phyloP scores from a whole-genome alignment of 805 yeast genomes.

The Ogataea henricii region DNA sequence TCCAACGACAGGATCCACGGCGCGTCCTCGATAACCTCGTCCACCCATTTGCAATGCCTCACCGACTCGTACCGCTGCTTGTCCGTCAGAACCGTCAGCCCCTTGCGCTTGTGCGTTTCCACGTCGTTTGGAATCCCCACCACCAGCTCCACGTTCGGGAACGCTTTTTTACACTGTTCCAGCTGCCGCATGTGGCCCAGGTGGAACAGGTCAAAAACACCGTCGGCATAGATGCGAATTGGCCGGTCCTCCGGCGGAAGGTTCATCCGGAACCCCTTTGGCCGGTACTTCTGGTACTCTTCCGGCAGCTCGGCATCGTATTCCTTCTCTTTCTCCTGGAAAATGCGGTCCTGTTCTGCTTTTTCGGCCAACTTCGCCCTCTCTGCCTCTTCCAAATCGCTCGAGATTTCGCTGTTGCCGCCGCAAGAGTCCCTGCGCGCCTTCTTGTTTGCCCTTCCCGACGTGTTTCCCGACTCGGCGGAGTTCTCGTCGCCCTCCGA shows the following conservation, averaged over 20 bases:
- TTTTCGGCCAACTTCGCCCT: conserved; percentile 17
- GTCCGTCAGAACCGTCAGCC: conserved; percentile 88
- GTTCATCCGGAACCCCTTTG: conserved; percentile 75
- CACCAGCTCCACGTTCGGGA: conserved; percentile 80
- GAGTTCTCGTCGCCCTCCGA: conserved; percentile 10
- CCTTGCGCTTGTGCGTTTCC: conserved; percentile 90
- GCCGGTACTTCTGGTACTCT: conserved; percentile 74
- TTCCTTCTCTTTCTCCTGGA: conserved; percentile 50
- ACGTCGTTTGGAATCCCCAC: conserved; percentile 91
- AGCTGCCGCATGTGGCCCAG: conserved; percentile 97
- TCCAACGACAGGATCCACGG: conserved; percentile 94
- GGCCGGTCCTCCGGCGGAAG: conserved; percentile 85
- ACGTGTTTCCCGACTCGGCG: neutral
- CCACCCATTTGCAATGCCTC: conserved; percentile 95
- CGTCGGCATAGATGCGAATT: conserved; percentile 95
- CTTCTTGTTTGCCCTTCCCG: neutral
- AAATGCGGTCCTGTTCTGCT: conserved; percentile 24
- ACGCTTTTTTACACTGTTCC: conserved; percentile 93
- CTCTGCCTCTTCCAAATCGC: conserved; percentile 14
- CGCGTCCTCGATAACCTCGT: conserved; percentile 90
- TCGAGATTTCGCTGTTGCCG: neutral
- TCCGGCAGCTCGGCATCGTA: conserved; percentile 68
- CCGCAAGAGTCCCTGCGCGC: neutral
- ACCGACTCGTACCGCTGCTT: conserved; percentile 88
- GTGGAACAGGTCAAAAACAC: conserved; percentile 95